Percentiles rank a stretch among this genome's conserved stretches.
Evolutionary conservation across 2,329 filamentous ascomycete genomes (phyloP).

Genomic region (Juglanconis juglandina): DNA sequence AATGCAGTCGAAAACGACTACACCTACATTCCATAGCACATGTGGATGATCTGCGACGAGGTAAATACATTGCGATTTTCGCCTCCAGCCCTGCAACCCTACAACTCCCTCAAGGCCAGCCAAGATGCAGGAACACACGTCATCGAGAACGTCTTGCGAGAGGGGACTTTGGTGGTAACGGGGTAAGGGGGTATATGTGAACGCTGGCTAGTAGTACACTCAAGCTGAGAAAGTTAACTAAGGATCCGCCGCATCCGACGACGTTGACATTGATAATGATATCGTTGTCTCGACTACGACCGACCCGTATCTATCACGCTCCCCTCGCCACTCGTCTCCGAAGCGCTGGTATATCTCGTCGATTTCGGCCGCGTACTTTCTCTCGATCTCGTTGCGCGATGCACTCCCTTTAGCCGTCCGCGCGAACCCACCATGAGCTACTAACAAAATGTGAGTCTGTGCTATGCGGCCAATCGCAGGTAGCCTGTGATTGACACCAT

Average conservation of each 20-base stretch:
- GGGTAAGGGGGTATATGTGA: background rate
- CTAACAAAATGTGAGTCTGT: slow-evolving; percentile 7
- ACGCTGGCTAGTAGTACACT: background rate
- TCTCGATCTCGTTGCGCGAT: slow-evolving; percentile 10
- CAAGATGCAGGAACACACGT: no score
- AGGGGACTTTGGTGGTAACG: background rate
- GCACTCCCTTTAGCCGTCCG: slow-evolving; percentile 13
- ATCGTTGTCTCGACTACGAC: slow-evolving; percentile 12
- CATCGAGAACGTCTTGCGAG: no score
- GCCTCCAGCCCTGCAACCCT: no score
- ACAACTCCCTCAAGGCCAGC: no score
- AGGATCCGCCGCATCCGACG: background rate
- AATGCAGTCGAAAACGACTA: no score
- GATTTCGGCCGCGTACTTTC: slow-evolving; percentile 1
- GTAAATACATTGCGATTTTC: background rate
- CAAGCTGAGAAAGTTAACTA: background rate
- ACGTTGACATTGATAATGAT: background rate
- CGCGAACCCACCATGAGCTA: background rate
- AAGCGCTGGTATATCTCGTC: slow-evolving; percentile 1
- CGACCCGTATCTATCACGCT: slow-evolving; percentile 3
- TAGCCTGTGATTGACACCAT: background rate
- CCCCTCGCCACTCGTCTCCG: slow-evolving; percentile 12
- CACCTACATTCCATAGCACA: no score
- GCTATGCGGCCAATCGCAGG: slow-evolving; percentile 2
- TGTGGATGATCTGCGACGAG: background rate